A percentile compares a stretch with the other conserved stretches of the same genome.
Evolutionary conservation across 2,329 filamentous ascomycete species (phyloP).

Genomic region (Ascochyta viciae-villosae): DNA sequence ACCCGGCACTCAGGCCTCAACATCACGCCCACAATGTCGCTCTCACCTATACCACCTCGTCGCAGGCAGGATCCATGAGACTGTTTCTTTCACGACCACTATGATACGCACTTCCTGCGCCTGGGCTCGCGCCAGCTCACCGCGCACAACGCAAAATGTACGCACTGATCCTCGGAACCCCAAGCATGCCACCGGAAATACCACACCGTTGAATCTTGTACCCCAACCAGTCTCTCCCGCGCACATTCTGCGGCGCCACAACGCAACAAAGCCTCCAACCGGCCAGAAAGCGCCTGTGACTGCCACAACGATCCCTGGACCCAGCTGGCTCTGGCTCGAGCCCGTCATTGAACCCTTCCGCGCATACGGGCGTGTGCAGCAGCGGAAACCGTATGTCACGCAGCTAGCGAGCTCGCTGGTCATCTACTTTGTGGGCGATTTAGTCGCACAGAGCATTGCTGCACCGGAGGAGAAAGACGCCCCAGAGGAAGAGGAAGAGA

Average conservation of each 20-base stretch:
- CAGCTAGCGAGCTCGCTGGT: constrained; percentile 78
- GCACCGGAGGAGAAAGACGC: constrained; percentile 24
- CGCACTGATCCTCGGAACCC: constrained; percentile 19
- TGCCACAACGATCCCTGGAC: constrained; percentile 50
- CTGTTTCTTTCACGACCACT: constrained; percentile 19
- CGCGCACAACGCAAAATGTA: constrained; percentile 29
- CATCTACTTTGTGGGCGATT: constrained; percentile 80
- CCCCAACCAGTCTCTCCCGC: constrained; percentile 15
- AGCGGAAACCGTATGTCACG: constrained; percentile 75
- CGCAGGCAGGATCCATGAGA: constrained; percentile 8
- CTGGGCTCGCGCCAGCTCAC: constrained; percentile 32
- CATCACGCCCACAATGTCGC: constrained; percentile 7
- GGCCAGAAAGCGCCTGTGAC: constrained; percentile 27
- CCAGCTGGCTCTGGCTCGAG: constrained; percentile 56
- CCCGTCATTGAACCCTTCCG: constrained; percentile 56
- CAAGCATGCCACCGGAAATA: constrained; percentile 11
- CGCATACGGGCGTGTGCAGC: constrained; percentile 74
- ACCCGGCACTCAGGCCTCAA: constrained; percentile 7
- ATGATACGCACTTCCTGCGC: constrained; percentile 42
- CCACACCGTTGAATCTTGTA: constrained; percentile 11
- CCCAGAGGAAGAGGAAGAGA: constrained; percentile 24
- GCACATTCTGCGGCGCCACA: constrained; percentile 21
- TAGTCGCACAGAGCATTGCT: constrained; percentile 75
- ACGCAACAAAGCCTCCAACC: constrained; percentile 29
- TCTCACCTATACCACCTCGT: background rate